A percentile compares a stretch with the other conserved stretches of the same genome.
phyloP scores from a whole-genome alignment of 129 eudicot species.

The Cynara cardunculus region DNA sequence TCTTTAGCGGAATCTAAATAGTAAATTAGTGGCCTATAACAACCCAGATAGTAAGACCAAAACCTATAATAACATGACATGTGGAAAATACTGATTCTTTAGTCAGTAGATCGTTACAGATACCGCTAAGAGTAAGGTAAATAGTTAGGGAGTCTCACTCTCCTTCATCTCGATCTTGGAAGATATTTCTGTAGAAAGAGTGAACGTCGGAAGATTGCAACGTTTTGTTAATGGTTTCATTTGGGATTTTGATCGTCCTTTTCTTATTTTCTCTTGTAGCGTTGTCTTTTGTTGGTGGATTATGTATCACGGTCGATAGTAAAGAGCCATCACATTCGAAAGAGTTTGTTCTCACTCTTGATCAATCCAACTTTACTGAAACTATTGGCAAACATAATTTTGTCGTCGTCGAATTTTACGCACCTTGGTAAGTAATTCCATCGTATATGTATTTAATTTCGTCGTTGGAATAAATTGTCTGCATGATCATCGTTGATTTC shows the following conservation, averaged over 20 bases:
- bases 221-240: slow-evolving; percentile 23
- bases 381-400: slow-evolving; percentile 50
- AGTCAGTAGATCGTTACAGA: not conserved
- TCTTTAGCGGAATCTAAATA: not conserved
- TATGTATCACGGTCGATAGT: not conserved
- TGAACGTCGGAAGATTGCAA: not conserved
- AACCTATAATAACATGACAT: not conserved
- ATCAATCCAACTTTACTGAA: slow-evolving; percentile 74
- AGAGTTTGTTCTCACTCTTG: slow-evolving; percentile 73
- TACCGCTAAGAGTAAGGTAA: not conserved
- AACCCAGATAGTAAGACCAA: not conserved
- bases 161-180: not conserved
- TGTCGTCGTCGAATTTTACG: slow-evolving; percentile 76
- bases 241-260: slow-evolving; percentile 21
- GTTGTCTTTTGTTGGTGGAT: not conserved
- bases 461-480: not conserved
- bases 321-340: slow-evolving; percentile 9
- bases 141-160: not conserved
- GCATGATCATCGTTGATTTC: not conserved
- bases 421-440: slow-evolving; percentile 63
- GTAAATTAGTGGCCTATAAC: not conserved
- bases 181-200: too few relatives aligned
- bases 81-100: not conserved
- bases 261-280: slow-evolving; percentile 15
- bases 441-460: not conserved